A percentile compares a stretch with the other conserved stretches of the same genome.
Evolutionary conservation across 2,329 filamentous ascomycete genomes (phyloP).

Genomic region (Cladosporium colombiae): DNA sequence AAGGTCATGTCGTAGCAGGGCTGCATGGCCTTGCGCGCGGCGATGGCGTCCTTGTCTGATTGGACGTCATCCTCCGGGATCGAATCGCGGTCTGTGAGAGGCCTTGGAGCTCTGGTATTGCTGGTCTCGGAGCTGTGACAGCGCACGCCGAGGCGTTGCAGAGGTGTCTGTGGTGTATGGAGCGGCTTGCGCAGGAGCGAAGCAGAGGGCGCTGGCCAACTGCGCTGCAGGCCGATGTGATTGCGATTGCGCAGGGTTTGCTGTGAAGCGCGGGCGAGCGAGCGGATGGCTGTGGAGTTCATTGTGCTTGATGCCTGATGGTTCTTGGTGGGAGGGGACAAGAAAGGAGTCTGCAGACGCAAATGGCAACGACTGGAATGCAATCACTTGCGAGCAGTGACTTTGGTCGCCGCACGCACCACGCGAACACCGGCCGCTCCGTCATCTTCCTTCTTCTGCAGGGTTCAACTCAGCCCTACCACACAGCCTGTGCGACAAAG

Average conservation of each 20-base stretch:
- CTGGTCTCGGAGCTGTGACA: conserved; percentile 19
- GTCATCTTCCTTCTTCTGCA: not conserved
- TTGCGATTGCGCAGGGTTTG: conserved; percentile 39
- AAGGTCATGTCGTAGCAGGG: conserved; percentile 87
- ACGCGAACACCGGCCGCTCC: not conserved
- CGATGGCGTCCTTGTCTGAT: conserved; percentile 36
- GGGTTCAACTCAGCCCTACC: not conserved
- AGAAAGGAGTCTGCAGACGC: not conserved
- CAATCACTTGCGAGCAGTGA: not conserved
- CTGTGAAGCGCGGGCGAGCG: conserved; percentile 31
- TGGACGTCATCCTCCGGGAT: conserved; percentile 25
- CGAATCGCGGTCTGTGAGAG: conserved; percentile 35
- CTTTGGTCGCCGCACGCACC: not conserved
- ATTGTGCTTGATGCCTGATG: not conserved
- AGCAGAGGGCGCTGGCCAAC: conserved; percentile 24
- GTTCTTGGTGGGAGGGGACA: not conserved
- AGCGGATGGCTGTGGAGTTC: conserved; percentile 33
- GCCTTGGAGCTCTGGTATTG: conserved; percentile 21
- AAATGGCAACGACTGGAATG: conserved; percentile 7
- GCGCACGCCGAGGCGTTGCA: conserved; percentile 18
- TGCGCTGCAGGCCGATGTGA: conserved; percentile 30
- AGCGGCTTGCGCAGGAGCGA: conserved; percentile 20
- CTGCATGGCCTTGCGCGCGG: conserved; percentile 45
- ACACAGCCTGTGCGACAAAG: not conserved
- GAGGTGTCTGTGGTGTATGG: conserved; percentile 19